Evolutionary conservation across 805 yeast species (phyloP), one percentile per base, ranked within the genome.

Genomic region (Yarrowia keelungensis): DNA sequence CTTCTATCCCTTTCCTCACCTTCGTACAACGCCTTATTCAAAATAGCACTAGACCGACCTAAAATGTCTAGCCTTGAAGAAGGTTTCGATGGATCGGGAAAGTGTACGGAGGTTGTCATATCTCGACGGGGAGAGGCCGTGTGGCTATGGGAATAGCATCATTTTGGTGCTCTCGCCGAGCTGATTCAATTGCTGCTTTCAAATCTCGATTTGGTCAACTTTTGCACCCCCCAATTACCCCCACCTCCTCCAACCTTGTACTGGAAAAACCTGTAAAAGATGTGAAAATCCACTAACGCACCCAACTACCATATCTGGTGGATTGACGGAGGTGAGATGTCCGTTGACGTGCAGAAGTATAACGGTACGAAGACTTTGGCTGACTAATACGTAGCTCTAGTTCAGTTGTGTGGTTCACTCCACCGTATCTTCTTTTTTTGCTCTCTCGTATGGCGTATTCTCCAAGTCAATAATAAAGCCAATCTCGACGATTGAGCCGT

Each of bases 391-490:
- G 19, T 19, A 19, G 19, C 19, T 19, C 19, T 19, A 19, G 19
- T 19, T 19, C 19, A 19, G 19, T 19, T 19, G 19, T 19, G 19
- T 19, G 19, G 19, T 19, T 19, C 19, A 19, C 19, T 19, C 19
- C 19, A 19, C 19, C 19, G 19, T 19, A 15, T n/a, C 46, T 15
- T 15, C 46, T 15, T 19, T 15, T 42, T 9, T 42, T 11, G 39
- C 26, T 50, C n/a, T 50, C 56, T 50, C 56, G 56, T 50, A 50
- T 50, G 56, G 56, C 56, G 56, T 50, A 50, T 50, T 50, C 22
- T 50, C 41, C 56, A 50, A 50, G 14, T 15, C 32, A 19, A 32
- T 32, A n/a, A 15, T n/a, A 49, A 49, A 49, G 54, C 39, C 54
- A 49, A 49, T 49, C 54, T 49, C 22, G 56, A 36, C 41, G 41